These are phyloP conservation scores for Ilex asprella DNA, from an alignment of 257 asterid species.

Conservation along the genomic window DNA sequence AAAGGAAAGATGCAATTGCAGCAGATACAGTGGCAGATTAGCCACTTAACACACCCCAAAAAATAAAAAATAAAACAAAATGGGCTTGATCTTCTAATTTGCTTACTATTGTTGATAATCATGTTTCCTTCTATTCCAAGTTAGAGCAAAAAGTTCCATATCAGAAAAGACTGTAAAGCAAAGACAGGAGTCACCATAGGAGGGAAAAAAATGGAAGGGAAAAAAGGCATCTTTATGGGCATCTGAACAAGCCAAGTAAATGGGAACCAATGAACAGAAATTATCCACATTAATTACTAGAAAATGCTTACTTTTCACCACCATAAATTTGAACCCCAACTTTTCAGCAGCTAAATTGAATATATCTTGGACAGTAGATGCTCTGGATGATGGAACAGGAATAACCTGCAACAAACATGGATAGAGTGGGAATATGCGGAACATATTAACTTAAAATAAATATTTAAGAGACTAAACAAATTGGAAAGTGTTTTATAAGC, in stretches of 20 bases:
- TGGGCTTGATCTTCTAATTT: neutral
- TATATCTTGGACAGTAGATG: constrained; percentile 58
- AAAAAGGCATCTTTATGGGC: neutral
- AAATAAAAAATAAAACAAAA: too few species aligned
- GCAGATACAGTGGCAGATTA: neutral
- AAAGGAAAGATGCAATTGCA: neutral
- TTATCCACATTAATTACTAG: neutral
- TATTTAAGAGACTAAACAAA: neutral
- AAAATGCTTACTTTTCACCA: constrained; percentile 46
- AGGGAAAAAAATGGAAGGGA: neutral
- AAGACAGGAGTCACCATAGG: too few species aligned
- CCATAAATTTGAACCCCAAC: constrained; percentile 71
- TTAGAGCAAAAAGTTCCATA: too few species aligned
- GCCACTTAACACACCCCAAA: neutral
- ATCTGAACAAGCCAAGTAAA: neutral
- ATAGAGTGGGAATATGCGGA: neutral
- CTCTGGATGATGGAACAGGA: constrained; percentile 76
- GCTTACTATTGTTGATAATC: too few species aligned
- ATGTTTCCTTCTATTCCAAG: too few species aligned
- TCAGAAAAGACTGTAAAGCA: too few species aligned
- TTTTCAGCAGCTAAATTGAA: constrained; percentile 82
- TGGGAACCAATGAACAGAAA: neutral
- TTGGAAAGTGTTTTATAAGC: neutral
- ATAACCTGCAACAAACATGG: constrained; percentile 45
- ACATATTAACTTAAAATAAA: neutral